Conservation (phyloP, 495 filamentous ascomycete genomes). For the Letharia columbiana region DNA sequence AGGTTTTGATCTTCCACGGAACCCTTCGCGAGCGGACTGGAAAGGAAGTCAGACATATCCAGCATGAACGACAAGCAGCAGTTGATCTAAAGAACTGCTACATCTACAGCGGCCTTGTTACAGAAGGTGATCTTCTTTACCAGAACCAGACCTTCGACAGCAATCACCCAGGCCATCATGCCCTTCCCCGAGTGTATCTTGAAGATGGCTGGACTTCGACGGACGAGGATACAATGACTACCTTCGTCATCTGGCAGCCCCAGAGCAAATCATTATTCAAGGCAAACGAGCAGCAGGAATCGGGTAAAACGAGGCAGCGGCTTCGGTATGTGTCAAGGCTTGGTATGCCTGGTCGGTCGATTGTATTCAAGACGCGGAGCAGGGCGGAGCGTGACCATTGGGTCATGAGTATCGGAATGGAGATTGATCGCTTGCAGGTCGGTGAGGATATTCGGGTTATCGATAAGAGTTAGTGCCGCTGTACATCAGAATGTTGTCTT, state of each 20-base stretch:
- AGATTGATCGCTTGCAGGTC: conserved; percentile 60
- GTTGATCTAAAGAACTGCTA: conserved; percentile 62
- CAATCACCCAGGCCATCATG: conserved; percentile 55
- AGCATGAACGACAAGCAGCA: conserved; percentile 50
- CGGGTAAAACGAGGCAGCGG: conserved; percentile 36
- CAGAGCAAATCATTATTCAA: conserved; percentile 52
- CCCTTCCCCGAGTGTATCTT: conserved; percentile 56
- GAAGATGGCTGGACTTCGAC: conserved; percentile 57
- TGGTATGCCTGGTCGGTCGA: conserved; percentile 54
- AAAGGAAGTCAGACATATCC: conserved; percentile 50
- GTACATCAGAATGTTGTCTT: conserved; percentile 7
- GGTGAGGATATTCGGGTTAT: conserved; percentile 55
- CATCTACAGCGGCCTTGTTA: conserved; percentile 60
- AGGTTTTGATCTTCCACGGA: conserved; percentile 56
- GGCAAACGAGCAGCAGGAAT: conserved; percentile 37
- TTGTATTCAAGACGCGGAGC: conserved; percentile 64
- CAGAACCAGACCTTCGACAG: conserved; percentile 62
- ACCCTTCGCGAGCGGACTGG: conserved; percentile 51
- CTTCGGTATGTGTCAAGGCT: conserved; percentile 47
- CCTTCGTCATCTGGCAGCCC: conserved; percentile 67
- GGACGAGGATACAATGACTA: conserved; percentile 64
- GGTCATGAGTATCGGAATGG: conserved; percentile 63
- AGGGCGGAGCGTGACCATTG: conserved; percentile 66
- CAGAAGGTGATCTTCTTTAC: conserved; percentile 60
- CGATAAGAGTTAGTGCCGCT: conserved; percentile 18